Evolutionary conservation across 805 yeast genomes (phyloP).

Genomic region (Starmerella stigmatis): DNA sequence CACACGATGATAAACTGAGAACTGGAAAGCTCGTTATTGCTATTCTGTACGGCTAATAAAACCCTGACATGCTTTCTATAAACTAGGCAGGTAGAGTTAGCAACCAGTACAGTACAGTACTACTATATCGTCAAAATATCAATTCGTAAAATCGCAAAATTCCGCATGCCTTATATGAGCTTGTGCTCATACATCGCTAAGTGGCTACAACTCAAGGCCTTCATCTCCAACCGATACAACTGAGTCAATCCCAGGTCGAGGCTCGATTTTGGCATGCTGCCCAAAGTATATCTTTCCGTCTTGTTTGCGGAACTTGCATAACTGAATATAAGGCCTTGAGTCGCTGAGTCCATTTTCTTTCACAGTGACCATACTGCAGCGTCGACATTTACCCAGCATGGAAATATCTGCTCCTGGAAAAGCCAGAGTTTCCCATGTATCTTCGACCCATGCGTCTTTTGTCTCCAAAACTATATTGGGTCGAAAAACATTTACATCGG

Average conservation of each 20-base stretch:
- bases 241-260: neutral
- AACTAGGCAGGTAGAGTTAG: too few species aligned
- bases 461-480: constrained; percentile 33
- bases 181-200: too few species aligned
- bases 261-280: constrained; percentile 18
- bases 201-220: too few species aligned
- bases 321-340: constrained; percentile 29
- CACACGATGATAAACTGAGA: too few species aligned
- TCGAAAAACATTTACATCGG: constrained; percentile 29
- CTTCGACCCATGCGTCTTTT: constrained; percentile 33
- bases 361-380: constrained; percentile 41
- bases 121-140: neutral
- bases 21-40: too few species aligned
- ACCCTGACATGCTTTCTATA: too few species aligned
- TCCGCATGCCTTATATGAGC: too few species aligned
- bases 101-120: too few species aligned
- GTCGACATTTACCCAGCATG: constrained; percentile 31
- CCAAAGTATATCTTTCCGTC: constrained; percentile 37
- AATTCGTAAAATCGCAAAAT: too few species aligned
- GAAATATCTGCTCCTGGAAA: constrained; percentile 16
- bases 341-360: constrained; percentile 32
- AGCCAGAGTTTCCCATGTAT: constrained; percentile 29
- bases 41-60: too few species aligned
- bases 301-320: constrained; percentile 31
- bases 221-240: neutral